phyloP scores from a whole-genome alignment of 768 basidiomycete genomes.

The Auricularia cornea region DNA sequence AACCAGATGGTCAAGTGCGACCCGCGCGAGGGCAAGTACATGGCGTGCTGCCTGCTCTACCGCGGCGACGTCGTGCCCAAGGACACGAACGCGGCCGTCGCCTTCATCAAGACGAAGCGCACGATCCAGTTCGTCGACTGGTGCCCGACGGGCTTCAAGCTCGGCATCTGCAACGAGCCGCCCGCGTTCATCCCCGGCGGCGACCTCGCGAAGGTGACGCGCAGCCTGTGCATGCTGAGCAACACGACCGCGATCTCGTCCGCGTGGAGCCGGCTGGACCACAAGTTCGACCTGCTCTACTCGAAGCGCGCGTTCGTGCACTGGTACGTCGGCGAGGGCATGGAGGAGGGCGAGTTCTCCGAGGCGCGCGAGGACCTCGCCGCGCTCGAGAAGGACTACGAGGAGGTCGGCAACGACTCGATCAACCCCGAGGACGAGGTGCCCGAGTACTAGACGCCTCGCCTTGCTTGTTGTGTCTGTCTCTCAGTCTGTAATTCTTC shows the following conservation, averaged over 20 bases:
- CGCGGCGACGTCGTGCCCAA: slow-evolving; percentile 97
- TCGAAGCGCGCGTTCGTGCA: slow-evolving; percentile 89
- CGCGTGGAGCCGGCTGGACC: slow-evolving; percentile 91
- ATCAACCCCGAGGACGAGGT: neutral
- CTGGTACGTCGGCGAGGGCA: slow-evolving; percentile 98
- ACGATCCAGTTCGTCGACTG: slow-evolving; percentile 98
- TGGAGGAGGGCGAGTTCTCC: slow-evolving; percentile 99
- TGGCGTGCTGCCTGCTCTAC: slow-evolving; percentile 89
- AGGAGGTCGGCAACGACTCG: slow-evolving; percentile 46
- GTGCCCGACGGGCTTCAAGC: slow-evolving; percentile 94
- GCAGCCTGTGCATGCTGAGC: slow-evolving; percentile 96
- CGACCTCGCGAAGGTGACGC: slow-evolving; percentile 87
- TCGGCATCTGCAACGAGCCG: slow-evolving; percentile 97
- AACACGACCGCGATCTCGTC: slow-evolving; percentile 91
- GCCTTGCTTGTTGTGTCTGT: slow-evolving; percentile 5
- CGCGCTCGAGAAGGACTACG: slow-evolving; percentile 92
- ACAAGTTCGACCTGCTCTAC: slow-evolving; percentile 98
- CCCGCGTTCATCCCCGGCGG: slow-evolving; percentile 88
- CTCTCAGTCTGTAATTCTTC: too few relatives aligned
- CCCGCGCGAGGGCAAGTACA: slow-evolving; percentile 97
- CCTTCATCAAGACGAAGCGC: slow-evolving; percentile 92
- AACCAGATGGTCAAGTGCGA: slow-evolving; percentile 98
- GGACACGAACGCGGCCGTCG: slow-evolving; percentile 88
- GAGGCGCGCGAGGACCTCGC: slow-evolving; percentile 98
- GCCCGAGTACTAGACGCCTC: neutral